These are phyloP conservation scores for Monosporascus sp. DNA, from an alignment of 2,329 filamentous ascomycete genomes.

Conservation along the genomic window DNA sequence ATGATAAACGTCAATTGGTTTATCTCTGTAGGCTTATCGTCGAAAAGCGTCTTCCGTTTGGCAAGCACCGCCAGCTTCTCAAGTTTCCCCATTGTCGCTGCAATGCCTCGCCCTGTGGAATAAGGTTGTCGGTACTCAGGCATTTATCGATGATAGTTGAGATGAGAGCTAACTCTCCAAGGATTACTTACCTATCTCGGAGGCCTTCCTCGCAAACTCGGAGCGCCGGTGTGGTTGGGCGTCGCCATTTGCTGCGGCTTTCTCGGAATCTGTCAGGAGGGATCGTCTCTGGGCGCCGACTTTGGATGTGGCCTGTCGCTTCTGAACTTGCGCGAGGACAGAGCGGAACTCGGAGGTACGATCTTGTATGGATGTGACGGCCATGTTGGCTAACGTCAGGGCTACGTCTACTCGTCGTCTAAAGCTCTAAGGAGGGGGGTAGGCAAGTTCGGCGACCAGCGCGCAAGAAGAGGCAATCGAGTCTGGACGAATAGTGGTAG, in stretches of 20 bases:
- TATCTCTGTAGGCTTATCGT: slow-evolving; percentile 94
- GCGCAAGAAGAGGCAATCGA: background rate
- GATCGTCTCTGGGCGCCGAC: slow-evolving; percentile 74
- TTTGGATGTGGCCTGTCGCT: slow-evolving; percentile 70
- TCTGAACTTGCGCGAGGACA: slow-evolving; percentile 81
- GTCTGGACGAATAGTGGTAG: too few species aligned
- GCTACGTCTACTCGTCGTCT: background rate
- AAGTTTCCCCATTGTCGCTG: slow-evolving; percentile 87
- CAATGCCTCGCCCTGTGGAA: slow-evolving; percentile 69
- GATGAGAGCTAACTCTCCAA: background rate
- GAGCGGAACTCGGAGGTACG: slow-evolving; percentile 92
- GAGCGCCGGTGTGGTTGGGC: slow-evolving; percentile 58
- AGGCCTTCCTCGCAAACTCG: slow-evolving; percentile 88
- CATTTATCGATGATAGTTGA: background rate
- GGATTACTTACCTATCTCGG: slow-evolving; percentile 55
- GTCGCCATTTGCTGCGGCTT: slow-evolving; percentile 53
- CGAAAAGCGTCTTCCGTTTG: slow-evolving; percentile 94
- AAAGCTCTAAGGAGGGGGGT: background rate
- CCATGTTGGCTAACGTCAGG: slow-evolving; percentile 40
- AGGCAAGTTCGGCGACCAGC: background rate
- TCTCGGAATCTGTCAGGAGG: slow-evolving; percentile 69
- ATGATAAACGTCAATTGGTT: slow-evolving; percentile 96
- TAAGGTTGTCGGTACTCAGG: background rate
- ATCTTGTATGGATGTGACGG: slow-evolving; percentile 81
- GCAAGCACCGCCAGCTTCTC: slow-evolving; percentile 91